Evolutionary conservation across 177 flowering plant species (phyloP), one percentile per base, ranked within the genome.

Genomic region (Telopea speciosissima): DNA sequence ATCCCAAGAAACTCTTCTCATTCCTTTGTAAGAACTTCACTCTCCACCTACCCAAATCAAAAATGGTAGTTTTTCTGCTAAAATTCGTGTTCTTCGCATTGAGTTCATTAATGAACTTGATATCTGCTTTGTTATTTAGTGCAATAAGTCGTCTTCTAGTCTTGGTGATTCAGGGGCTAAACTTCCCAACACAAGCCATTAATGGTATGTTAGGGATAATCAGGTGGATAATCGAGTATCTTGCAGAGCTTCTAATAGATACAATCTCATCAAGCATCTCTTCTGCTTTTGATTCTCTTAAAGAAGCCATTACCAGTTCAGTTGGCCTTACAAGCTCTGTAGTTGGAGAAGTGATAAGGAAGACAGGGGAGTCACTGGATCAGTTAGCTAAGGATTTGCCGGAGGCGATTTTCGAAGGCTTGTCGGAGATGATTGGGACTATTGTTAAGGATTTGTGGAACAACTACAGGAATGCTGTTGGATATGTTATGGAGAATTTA

Each of bases 41-140:
- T 8, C n/a, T 56, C 6, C 6, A 21, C 31, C 2, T 0, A 56
- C 24, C 61, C 40, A 63, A 17, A 52, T 5, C 3, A 8, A 76
- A 73, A 25, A 81, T 84, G 85, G 62, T 69, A 14, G 66, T 75
- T 62, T 7, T 79, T 44, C 74, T 82, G 24, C 19, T 82, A 19
- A 79, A 74, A 13, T 1, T 76, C 60, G 65, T 82, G 7, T 74
- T 77, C 73, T 65, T 31, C 1, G 22, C 26, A 42, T 5, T 84
- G 23, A 76, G 14, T 65, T 22, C 72, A 25, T 1, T 80, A 24
- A 66, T 72, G 5, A 71, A 61, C 45, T 12, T 78, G 0, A 7
- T 78, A 1, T 56, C 81, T 0, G 70, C 76, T 2, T 17, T 78
- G 5, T 22, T 83, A 72, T 77, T 79, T 77, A 62, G 44, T 9